A percentile compares a stretch with the other conserved stretches of the same genome.
Evolutionary conservation across 345 rosid genomes (phyloP).

Genomic region (Heritiera fomes): DNA sequence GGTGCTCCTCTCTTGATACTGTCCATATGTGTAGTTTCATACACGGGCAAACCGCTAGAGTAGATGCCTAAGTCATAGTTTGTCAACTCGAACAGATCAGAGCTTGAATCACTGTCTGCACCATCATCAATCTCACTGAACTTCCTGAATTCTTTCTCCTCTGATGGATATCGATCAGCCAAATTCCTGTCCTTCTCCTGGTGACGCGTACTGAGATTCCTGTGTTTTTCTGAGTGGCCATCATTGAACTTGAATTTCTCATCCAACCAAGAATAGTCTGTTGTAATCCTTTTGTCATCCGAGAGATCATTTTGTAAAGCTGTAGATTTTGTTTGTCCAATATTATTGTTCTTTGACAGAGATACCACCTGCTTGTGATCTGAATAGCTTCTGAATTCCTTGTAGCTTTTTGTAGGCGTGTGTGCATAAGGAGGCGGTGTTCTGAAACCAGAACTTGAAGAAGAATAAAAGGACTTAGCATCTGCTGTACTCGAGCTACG

Average conservation of each 20-base stretch:
- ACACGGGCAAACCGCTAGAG: conserved; percentile 79
- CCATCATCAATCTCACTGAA: conserved; percentile 52
- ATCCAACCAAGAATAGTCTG: conserved; percentile 40
- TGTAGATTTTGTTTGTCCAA: conserved; percentile 14
- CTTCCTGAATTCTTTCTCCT: conserved; percentile 38
- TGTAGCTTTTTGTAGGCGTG: conserved; percentile 62
- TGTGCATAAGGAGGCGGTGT: conserved; percentile 67
- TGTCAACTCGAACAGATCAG: conserved; percentile 89
- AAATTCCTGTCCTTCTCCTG: conserved; percentile 36
- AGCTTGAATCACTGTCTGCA: conserved; percentile 90
- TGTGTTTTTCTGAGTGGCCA: neutral
- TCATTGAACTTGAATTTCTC: conserved; percentile 42
- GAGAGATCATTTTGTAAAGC: neutral
- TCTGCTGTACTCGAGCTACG: conserved; percentile 55
- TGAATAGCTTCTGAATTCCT: conserved; percentile 51
- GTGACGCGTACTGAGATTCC: conserved; percentile 5
- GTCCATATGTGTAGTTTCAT: conserved; percentile 80
- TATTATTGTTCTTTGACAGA: conserved; percentile 27
- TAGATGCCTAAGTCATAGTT: conserved; percentile 66
- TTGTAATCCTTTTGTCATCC: conserved; percentile 26
- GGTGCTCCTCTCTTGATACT: conserved; percentile 66
- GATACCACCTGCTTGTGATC: conserved; percentile 50
- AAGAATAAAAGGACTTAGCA: conserved; percentile 56
- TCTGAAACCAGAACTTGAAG: conserved; percentile 70
- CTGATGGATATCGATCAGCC: conserved; percentile 30